Conservation (phyloP, 2,329 filamentous ascomycete species). For the Paecilomyces sp. region DNA sequence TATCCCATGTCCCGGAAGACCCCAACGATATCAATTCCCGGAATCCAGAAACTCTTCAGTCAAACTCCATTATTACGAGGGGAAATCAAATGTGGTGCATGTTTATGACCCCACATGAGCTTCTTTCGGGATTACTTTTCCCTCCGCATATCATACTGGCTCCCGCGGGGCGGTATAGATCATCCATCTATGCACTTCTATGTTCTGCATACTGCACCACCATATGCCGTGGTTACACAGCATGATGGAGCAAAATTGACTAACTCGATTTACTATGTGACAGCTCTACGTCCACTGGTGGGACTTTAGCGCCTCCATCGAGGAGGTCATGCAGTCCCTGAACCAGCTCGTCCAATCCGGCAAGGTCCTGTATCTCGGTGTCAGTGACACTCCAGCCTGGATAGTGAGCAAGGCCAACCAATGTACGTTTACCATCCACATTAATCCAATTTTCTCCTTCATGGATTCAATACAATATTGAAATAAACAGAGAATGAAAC, state of each 20-base stretch:
- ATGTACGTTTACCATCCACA: conserved; percentile 25
- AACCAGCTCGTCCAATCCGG: conserved; percentile 54
- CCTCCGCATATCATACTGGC: not conserved
- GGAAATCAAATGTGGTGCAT: not conserved
- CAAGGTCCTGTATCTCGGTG: conserved; percentile 61
- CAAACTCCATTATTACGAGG: not conserved
- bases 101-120: not conserved
- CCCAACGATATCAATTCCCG: not conserved
- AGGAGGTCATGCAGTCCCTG: conserved; percentile 62
- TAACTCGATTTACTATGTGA: not conserved
- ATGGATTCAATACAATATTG: not conserved
- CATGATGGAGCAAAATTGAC: not conserved
- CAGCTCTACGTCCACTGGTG: conserved; percentile 35
- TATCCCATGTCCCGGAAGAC: not conserved
- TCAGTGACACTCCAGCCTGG: conserved; percentile 65
- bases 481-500: no score
- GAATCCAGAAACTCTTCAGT: not conserved
- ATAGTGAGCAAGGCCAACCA: conserved; percentile 59
- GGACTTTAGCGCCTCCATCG: conserved; percentile 58
- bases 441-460: not conserved
- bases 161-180: not conserved
- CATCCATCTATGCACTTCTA: not conserved
- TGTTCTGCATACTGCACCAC: not conserved
- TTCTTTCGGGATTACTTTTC: not conserved
- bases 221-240: not conserved